Evolutionary conservation across 2,329 filamentous ascomycete species (phyloP), one percentile per base, ranked within the genome.

Genomic region (Emmonsiellopsis sp.): DNA sequence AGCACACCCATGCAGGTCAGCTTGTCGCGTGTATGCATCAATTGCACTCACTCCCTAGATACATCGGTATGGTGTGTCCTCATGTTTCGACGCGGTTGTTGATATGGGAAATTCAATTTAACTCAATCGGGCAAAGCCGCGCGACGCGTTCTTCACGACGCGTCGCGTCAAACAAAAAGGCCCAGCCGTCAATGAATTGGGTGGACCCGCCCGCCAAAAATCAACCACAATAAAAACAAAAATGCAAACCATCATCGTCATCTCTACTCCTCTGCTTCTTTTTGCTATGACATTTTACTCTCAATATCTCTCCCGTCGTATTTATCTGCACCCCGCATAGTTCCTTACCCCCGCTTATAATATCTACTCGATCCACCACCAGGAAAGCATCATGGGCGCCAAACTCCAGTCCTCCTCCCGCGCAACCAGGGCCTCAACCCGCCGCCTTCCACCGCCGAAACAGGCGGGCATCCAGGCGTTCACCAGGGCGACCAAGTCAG

Each of bases 401-500:
- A 54, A 44, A 49, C 34, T 52, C 44, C 45, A 46, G 36, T 49
- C 31, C 64, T 62, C 61, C 60, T 62, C 61, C 60, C 65, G 64
- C 59, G 57, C 63, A 13, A 37, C 51, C 52, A 57, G 66, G 42
- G 34, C 46, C 57, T 58, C 52, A 53, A 57, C 59, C 56, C 56
- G 60, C 61, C 55, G 61, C 65, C 64, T 68, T 60, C 62, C 65
- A 47, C 60, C 61, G 52, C 47, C 39, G 21, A 59, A 55, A 17
- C 69, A 70, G 57, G 58, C 60, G 67, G 76, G 67, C 61, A 72
- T 77, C 46, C 68, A 70, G 58, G 65, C 63, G 54, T 77, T 76
- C 58, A 65, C 72, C 54, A 70, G 67, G 58, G 62, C 74, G 54
- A 71, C 69, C 45, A 76, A 77, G 59, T 66, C 71, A 40, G 67